phyloP scores from a whole-genome alignment of 805 yeast species.

The Teunomyces gatunensis region DNA sequence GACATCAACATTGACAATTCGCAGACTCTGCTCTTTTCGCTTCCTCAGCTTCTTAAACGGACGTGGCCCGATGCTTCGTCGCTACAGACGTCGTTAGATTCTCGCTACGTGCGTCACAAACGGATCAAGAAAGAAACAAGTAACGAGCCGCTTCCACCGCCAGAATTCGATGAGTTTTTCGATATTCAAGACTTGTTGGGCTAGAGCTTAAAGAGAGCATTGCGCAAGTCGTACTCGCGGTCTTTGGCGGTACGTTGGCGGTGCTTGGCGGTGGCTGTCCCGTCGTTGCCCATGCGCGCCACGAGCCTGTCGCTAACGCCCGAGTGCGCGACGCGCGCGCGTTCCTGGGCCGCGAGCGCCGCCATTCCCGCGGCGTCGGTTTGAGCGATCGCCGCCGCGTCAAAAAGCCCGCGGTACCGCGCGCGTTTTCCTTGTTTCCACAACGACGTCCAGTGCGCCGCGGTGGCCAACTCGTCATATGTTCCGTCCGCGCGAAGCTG shows the following conservation, averaged over 20 bases:
- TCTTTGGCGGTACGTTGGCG: constrained; percentile 45
- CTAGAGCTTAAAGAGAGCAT: constrained; percentile 32
- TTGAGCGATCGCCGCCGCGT: constrained; percentile 31
- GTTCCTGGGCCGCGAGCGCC: constrained; percentile 25
- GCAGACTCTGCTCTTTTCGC: not conserved
- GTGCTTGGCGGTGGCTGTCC: constrained; percentile 31
- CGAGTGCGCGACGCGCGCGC: constrained; percentile 25
- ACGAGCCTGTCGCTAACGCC: constrained; percentile 27
- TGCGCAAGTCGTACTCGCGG: constrained; percentile 38
- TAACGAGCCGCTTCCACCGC: constrained; percentile 3
- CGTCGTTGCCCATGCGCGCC: constrained; percentile 39
- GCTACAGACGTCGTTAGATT: not conserved
- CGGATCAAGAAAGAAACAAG: constrained; percentile 9
- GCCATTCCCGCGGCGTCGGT: constrained; percentile 22
- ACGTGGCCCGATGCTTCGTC: not conserved
- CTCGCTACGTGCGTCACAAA: constrained; percentile 6
- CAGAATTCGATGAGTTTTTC: constrained; percentile 10
- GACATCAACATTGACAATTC: too few species aligned
- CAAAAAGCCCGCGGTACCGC: constrained; percentile 34
- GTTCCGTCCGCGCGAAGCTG: constrained; percentile 30
- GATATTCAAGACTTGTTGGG: constrained; percentile 12
- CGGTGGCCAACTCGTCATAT: constrained; percentile 57
- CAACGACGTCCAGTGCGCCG: constrained; percentile 58
- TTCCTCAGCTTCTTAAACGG: not conserved
- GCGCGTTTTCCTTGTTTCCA: constrained; percentile 56